These are phyloP conservation scores for Lithospermum erythrorhizon DNA, from an alignment of 257 asterid species.

Conservation along the genomic window DNA sequence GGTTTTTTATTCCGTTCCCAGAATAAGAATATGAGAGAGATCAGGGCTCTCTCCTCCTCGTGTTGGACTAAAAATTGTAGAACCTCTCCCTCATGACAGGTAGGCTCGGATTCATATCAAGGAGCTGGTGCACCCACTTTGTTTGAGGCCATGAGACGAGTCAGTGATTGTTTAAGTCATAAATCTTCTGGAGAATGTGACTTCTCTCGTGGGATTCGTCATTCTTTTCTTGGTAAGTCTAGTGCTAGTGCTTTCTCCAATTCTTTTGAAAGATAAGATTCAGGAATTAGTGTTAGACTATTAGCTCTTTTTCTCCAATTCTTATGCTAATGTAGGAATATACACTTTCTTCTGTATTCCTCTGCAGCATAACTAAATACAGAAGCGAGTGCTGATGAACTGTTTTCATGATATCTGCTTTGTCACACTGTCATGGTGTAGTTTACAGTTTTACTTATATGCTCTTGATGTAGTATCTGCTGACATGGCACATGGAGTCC, in stretches of 20 bases:
- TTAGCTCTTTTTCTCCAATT: neutral
- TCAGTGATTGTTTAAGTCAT: conserved; percentile 48
- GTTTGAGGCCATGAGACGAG: conserved; percentile 94
- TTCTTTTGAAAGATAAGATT: no score
- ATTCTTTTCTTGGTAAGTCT: conserved; percentile 78
- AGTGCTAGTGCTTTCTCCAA: neutral
- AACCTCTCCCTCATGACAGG: conserved; percentile 36
- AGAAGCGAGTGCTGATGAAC: no score
- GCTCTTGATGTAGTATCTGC: conserved; percentile 66
- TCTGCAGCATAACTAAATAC: no score
- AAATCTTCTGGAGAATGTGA: conserved; percentile 52
- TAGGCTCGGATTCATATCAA: conserved; percentile 95
- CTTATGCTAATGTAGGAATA: no score
- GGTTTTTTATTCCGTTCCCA: neutral
- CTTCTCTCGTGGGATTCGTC: conserved; percentile 65
- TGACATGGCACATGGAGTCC: conserved; percentile 99
- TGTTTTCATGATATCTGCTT: neutral
- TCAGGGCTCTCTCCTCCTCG: neutral
- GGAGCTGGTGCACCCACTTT: conserved; percentile 99
- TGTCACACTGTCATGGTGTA: neutral
- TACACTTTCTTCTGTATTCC: neutral
- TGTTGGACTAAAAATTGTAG: neutral
- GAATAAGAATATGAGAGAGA: neutral
- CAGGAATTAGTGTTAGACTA: neutral
- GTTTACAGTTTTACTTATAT: conserved; percentile 8